Evolutionary conservation across 2,329 filamentous ascomycete genomes (phyloP).

Genomic region (Verticillium nonalfalfae): DNA sequence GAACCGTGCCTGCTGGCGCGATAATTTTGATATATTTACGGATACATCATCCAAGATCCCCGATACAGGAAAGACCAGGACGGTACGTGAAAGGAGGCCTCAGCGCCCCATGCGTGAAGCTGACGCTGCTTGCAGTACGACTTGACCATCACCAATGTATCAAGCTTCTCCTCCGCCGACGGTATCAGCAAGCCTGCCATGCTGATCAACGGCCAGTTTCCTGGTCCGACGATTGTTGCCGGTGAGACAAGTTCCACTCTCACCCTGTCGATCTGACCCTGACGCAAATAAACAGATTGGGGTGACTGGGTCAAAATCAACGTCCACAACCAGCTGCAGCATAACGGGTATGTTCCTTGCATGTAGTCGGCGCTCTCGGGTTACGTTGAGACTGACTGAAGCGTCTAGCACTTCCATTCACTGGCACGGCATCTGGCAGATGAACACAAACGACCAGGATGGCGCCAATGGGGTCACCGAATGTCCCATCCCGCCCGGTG

Average conservation of each 20-base stretch:
- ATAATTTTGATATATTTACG: constrained; percentile 21
- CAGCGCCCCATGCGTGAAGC: no score
- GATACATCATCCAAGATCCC: constrained; percentile 20
- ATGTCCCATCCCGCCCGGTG: constrained; percentile 30
- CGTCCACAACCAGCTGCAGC: constrained; percentile 52
- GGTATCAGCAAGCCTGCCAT: constrained; percentile 25
- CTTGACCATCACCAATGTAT: constrained; percentile 18
- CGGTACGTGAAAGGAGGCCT: constrained; percentile 10
- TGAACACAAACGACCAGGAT: constrained; percentile 33
- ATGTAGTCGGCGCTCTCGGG: not conserved
- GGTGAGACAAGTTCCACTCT: constrained; percentile 7
- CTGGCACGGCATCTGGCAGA: constrained; percentile 41
- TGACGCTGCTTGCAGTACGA: constrained; percentile 14
- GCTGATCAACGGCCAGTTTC: constrained; percentile 37
- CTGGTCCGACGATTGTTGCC: constrained; percentile 44
- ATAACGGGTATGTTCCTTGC: constrained; percentile 17
- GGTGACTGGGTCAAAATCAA: constrained; percentile 44
- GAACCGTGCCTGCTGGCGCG: constrained; percentile 24
- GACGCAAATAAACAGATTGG: constrained; percentile 26
- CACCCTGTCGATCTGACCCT: constrained; percentile 2
- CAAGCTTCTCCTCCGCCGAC: constrained; percentile 12
- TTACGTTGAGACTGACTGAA: constrained; percentile 1
- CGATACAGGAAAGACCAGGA: constrained; percentile 15
- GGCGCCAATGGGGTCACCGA: constrained; percentile 38
- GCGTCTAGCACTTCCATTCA: constrained; percentile 36